phyloP scores from a whole-genome alignment of 805 yeast species.

The Kodamaea kaohsiungensis region DNA sequence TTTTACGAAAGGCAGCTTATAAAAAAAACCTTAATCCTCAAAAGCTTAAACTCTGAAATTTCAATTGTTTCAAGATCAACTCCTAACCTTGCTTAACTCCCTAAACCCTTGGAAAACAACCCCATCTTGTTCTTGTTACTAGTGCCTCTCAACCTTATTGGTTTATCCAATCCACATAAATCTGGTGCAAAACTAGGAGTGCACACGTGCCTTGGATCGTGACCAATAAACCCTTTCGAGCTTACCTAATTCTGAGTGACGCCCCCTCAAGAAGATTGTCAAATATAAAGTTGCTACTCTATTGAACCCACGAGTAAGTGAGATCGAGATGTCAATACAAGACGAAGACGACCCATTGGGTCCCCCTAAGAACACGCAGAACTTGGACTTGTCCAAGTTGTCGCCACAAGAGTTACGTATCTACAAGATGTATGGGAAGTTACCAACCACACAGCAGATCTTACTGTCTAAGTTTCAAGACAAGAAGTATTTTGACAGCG shows the following conservation, averaged over 20 bases:
- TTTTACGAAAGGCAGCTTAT: neutral
- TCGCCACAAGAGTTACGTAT: conserved; percentile 80
- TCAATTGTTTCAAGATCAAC: neutral
- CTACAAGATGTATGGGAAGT: conserved; percentile 78
- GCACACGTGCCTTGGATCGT: neutral
- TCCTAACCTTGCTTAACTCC: neutral
- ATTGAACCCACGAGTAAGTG: neutral
- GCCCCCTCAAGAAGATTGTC: conserved; percentile 1
- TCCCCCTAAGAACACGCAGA: conserved; percentile 45
- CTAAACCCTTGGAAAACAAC: neutral
- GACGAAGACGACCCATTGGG: conserved; percentile 53
- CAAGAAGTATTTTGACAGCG: conserved; percentile 89
- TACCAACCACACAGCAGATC: conserved; percentile 79
- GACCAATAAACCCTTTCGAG: neutral
- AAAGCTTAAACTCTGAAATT: neutral
- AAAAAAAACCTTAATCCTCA: neutral
- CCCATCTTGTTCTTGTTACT: neutral
- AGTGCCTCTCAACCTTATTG: neutral
- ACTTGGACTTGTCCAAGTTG: conserved; percentile 55
- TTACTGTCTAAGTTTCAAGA: conserved; percentile 77
- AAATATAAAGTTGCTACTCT: neutral
- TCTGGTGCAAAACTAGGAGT: neutral
- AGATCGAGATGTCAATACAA: conserved; percentile 29
- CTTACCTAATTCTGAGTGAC: neutral
- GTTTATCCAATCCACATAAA: neutral